Evolutionary conservation across 306 rosid genomes (phyloP), one percentile per base, ranked within the genome.

Genomic region (Hippophae tibetana): DNA sequence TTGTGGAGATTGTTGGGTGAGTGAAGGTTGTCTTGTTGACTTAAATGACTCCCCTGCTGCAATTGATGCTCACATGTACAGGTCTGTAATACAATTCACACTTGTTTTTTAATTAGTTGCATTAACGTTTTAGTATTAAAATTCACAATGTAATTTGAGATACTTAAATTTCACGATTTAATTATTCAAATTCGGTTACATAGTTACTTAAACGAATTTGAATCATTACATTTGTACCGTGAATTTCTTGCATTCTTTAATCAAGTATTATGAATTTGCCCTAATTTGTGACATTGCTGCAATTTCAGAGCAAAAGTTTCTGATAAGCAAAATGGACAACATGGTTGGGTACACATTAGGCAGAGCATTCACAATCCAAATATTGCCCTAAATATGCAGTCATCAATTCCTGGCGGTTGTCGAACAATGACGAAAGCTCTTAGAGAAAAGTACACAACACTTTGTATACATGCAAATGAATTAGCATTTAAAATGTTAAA

Each of bases 1-100:
- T 13, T 90, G 97, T 67, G 92, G 96, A 68, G 81, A 85, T 69
- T 90, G 97, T 70, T 90, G 97, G 97, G 97, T 90, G 54, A 85
- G 94, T 38, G 97, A 87, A 62, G 96, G 90, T 46, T 87, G 97
- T 60, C 83, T 90, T 41, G 87, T 81, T 18, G 92, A 87, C 76
- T 70, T 79, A 57, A 76, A 77, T 48, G 94, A 87, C 11, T 55
- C 72, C 7, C 84, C 89, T 6, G 66, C 90, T 51, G 81, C 82
- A 27, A 71, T 90, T 69, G 96, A 90, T 58, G 97, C 96, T 70
- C 81, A 62, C 52, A 87, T 87, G 96, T 87, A 90, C 77, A 85
- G 92, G 97, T 87, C 6, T 13, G 57, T 18, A 51, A 42, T 51
- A 23, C 45, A 48, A 12, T 2, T 10, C 14, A 47, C 42, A 53